Conservation (phyloP, 495 filamentous ascomycete species). For the Hypoxylon cercidicola region DNA sequence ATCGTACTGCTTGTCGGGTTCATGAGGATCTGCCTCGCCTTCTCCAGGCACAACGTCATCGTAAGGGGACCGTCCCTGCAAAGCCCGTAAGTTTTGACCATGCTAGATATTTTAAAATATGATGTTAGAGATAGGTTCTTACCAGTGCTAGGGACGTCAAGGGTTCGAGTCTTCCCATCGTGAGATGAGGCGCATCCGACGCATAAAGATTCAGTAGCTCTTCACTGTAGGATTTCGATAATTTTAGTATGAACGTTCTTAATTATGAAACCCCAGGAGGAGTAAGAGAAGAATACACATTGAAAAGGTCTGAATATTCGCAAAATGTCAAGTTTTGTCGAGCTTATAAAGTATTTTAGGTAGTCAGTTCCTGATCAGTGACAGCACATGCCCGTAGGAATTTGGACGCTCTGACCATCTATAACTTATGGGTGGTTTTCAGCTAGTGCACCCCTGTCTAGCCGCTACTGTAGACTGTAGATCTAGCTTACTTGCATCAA, state of each 20-base stretch:
- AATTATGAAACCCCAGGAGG: background rate
- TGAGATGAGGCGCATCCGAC: slow-evolving; percentile 3
- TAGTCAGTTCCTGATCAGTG: background rate
- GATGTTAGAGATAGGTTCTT: slow-evolving; percentile 32
- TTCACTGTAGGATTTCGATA: background rate
- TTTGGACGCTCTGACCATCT: slow-evolving; percentile 5
- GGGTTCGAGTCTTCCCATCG: slow-evolving; percentile 62
- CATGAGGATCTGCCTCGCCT: slow-evolving; percentile 59
- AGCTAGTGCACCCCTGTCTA: slow-evolving; percentile 1
- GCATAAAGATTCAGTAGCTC: slow-evolving; percentile 1
- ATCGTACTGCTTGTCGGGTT: slow-evolving; percentile 71
- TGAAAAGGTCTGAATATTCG: background rate
- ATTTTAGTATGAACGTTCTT: background rate
- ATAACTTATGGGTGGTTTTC: background rate
- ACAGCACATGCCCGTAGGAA: too few species aligned
- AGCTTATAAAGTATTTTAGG: background rate
- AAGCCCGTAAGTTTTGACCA: slow-evolving; percentile 15
- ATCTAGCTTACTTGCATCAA: slow-evolving; percentile 1
- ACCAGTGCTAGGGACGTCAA: slow-evolving; percentile 63
- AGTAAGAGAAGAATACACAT: background rate
- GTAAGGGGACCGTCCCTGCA: slow-evolving; percentile 76
- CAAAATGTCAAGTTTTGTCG: too few species aligned
- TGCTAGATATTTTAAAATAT: background rate
- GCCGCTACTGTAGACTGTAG: slow-evolving; percentile 8
- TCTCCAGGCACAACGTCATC: slow-evolving; percentile 66